Evolutionary conservation across 2,329 filamentous ascomycete species (phyloP).

Genomic region (Hypoxylon rubiginosum): DNA sequence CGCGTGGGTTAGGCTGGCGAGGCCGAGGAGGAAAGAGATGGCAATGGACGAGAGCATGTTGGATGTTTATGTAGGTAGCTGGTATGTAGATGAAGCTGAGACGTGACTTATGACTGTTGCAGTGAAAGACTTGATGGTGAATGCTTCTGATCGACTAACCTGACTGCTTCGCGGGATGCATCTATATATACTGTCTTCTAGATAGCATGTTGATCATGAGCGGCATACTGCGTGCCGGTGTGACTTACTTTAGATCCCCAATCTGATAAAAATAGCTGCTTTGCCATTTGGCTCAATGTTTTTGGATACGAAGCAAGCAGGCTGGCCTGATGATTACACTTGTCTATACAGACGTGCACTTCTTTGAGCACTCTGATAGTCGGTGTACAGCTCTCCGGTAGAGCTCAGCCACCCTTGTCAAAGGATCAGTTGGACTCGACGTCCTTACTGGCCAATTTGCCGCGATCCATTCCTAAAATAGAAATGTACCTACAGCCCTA

Average conservation of each 20-base stretch:
- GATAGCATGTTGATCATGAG: not conserved
- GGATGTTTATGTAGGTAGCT: not conserved
- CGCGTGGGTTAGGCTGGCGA: not conserved
- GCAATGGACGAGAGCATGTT: not conserved
- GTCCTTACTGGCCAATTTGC: not conserved
- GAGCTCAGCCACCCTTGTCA: not conserved
- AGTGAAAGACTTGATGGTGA: not conserved
- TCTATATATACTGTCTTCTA: not conserved
- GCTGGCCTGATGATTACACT: not conserved
- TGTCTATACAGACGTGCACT: not conserved
- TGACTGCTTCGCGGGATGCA: not conserved
- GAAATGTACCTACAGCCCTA: not conserved
- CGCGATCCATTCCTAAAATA: not conserved
- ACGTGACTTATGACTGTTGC: not conserved
- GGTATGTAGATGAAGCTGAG: not conserved
- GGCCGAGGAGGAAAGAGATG: slow-evolving; percentile 1
- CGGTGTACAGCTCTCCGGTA: not conserved
- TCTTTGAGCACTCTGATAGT: not conserved
- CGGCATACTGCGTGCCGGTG: not conserved
- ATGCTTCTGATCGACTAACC: not conserved
- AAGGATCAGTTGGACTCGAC: not conserved
- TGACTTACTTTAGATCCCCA: not conserved
- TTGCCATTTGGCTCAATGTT: not conserved
- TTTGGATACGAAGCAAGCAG: not conserved
- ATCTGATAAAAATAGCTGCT: not conserved